A percentile compares a stretch with the other conserved stretches of the same genome.
Conservation (phyloP, 78 protist genomes). For the Dictyostelium citrinum region DNA sequence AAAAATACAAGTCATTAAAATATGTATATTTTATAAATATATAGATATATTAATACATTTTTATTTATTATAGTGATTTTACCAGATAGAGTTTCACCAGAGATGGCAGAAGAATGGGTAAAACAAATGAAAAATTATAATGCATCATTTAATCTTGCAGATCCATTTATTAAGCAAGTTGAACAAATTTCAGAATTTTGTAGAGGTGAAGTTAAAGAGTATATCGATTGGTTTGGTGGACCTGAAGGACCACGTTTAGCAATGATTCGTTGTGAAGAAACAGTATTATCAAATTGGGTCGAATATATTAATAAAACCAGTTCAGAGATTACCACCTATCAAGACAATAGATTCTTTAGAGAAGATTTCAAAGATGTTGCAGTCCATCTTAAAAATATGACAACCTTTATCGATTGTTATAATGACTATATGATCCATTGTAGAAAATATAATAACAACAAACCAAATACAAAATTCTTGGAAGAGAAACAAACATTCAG, state of each 20-base stretch:
- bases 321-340: constrained; percentile 27
- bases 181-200: constrained; percentile 66
- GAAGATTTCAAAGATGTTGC: constrained; percentile 53
- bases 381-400: constrained; percentile 41
- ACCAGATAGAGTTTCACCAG: constrained; percentile 76
- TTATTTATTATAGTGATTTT: background rate
- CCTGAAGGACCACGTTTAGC: constrained; percentile 66
- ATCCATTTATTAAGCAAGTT: constrained; percentile 35
- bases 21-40: too few species aligned
- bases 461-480: constrained; percentile 27
- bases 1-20: too few species aligned
- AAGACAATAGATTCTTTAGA: constrained; percentile 45
- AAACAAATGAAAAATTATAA: constrained; percentile 33
- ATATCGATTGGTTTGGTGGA: constrained; percentile 66
- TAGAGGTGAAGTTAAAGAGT: constrained; percentile 13
- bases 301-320: constrained; percentile 50
- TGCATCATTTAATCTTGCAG: constrained; percentile 7
- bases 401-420: constrained; percentile 25
- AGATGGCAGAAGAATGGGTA: constrained; percentile 45
- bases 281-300: constrained; percentile 45
- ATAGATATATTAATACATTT: too few species aligned
- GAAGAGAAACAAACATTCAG: constrained; percentile 40
- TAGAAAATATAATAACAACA: constrained; percentile 2
- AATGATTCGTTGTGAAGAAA: constrained; percentile 70
- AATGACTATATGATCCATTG: constrained; percentile 27